Percentiles rank a stretch among this genome's conserved stretches.
Conservation (phyloP, 1,284 basidiomycete species). For the Ustilago trichophora region DNA sequence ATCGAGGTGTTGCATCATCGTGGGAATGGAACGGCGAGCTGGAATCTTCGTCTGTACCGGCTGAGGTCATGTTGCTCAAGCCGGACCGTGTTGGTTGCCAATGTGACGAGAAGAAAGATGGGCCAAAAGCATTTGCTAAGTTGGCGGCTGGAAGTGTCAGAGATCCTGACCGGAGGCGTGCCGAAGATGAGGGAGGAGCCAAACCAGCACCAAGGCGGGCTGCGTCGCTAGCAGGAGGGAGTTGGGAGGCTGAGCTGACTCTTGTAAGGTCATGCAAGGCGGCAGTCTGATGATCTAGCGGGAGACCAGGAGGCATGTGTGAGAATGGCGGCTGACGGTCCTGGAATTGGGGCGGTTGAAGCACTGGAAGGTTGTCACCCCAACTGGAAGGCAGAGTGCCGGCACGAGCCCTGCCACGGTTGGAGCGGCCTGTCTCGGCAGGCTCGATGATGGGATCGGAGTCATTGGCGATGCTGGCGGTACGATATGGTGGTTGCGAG, state of each 20-base stretch:
- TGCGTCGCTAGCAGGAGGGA: neutral
- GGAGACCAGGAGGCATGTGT: neutral
- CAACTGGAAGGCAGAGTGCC: slow-evolving; percentile 58
- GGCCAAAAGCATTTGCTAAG: slow-evolving; percentile 46
- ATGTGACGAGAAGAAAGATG: slow-evolving; percentile 51
- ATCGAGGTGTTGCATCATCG: slow-evolving; percentile 11
- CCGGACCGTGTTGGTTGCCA: slow-evolving; percentile 48
- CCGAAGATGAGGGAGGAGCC: slow-evolving; percentile 10
- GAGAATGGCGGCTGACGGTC: slow-evolving; percentile 2
- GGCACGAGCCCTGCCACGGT: slow-evolving; percentile 47
- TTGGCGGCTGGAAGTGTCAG: slow-evolving; percentile 41
- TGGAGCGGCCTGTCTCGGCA: slow-evolving; percentile 10
- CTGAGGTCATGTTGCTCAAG: slow-evolving; percentile 40
- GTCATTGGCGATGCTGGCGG: slow-evolving; percentile 43
- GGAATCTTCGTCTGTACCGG: slow-evolving; percentile 15
- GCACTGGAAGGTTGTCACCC: slow-evolving; percentile 19
- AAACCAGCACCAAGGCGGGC: neutral
- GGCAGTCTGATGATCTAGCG: neutral
- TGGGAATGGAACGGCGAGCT: neutral
- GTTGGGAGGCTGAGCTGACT: neutral
- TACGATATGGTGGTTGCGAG: slow-evolving; percentile 23
- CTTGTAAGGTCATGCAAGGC: neutral
- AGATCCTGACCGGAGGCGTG: slow-evolving; percentile 46
- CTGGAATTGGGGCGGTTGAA: slow-evolving; percentile 5
- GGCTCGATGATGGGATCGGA: slow-evolving; percentile 38